These are phyloP conservation scores for Medicago lupulina DNA, from an alignment of 306 rosid species.

Conservation along the genomic window DNA sequence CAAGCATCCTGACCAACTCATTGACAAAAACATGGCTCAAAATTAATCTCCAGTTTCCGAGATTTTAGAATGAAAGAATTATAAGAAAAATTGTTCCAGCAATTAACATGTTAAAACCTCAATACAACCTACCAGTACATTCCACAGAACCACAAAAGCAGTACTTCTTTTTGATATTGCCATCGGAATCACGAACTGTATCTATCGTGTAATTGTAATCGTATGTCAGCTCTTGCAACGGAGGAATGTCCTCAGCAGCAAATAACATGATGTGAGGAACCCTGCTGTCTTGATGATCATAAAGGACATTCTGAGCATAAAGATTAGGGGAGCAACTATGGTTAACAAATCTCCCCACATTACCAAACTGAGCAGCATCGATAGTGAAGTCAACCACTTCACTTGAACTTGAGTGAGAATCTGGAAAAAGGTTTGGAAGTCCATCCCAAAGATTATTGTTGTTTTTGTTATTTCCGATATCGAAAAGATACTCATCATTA, in stretches of 20 bases:
- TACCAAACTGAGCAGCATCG: constrained; percentile 79
- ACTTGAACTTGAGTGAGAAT: constrained; percentile 51
- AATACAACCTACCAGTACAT: constrained; percentile 88
- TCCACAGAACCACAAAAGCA: constrained; percentile 83
- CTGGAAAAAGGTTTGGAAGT: constrained; percentile 68
- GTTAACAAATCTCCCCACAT: constrained; percentile 90
- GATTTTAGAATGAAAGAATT: neutral
- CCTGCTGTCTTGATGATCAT: constrained; percentile 81
- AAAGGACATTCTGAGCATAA: constrained; percentile 86
- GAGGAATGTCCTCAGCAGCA: constrained; percentile 94
- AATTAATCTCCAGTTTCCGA: neutral
- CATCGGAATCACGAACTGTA: constrained; percentile 75
- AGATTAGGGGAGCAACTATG: constrained; percentile 95
- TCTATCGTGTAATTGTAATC: constrained; percentile 81
- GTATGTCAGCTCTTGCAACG: constrained; percentile 81
- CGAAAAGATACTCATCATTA: constrained; percentile 89
- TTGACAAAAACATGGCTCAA: neutral
- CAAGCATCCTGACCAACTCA: neutral
- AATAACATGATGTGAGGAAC: constrained; percentile 93
- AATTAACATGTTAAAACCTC: constrained; percentile 37
- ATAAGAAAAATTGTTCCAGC: constrained; percentile 1
- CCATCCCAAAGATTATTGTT: constrained; percentile 73
- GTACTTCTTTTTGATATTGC: constrained; percentile 78
- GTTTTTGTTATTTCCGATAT: constrained; percentile 71
- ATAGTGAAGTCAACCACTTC: constrained; percentile 74